These are phyloP conservation scores for Aspergillus neoniger DNA, from an alignment of 2,329 filamentous ascomycete genomes.

Conservation along the genomic window DNA sequence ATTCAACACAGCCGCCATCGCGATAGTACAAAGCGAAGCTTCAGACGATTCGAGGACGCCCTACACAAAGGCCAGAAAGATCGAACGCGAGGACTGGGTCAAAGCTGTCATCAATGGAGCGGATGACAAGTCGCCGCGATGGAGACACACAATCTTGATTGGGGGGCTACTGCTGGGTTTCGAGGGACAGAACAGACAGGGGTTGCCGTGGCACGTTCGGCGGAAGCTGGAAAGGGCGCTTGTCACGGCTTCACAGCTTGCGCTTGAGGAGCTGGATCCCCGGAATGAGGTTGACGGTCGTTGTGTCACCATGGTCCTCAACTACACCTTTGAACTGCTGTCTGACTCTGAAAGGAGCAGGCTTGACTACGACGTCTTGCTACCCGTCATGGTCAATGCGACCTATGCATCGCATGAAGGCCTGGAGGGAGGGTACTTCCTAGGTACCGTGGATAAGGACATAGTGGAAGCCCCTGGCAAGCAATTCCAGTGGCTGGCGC, in stretches of 20 bases:
- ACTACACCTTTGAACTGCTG: constrained; percentile 73
- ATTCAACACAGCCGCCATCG: constrained; percentile 62
- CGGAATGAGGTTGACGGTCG: constrained; percentile 53
- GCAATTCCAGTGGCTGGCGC: constrained; percentile 66
- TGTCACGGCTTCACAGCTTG: constrained; percentile 74
- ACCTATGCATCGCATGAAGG: constrained; percentile 71
- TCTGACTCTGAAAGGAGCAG: constrained; percentile 60
- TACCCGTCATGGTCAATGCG: constrained; percentile 69
- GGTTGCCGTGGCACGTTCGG: constrained; percentile 65
- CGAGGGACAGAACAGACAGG: constrained; percentile 63
- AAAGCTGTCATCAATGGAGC: constrained; percentile 61
- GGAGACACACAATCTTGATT: constrained; percentile 82
- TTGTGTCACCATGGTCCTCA: constrained; percentile 69
- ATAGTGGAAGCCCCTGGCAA: constrained; percentile 56
- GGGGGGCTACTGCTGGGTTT: constrained; percentile 78
- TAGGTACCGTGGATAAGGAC: constrained; percentile 69
- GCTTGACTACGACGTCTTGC: constrained; percentile 67
- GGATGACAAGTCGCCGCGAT: constrained; percentile 65
- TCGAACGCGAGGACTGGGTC: constrained; percentile 59
- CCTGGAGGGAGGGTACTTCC: constrained; percentile 73
- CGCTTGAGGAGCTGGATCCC: constrained; percentile 60
- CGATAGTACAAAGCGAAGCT: constrained; percentile 52
- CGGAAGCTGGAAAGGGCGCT: constrained; percentile 71
- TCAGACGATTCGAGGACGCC: constrained; percentile 37
- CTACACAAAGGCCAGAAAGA: constrained; percentile 51